These are phyloP conservation scores for Penicillium crustosum DNA, from an alignment of 2,329 filamentous ascomycete species.

Conservation along the genomic window DNA sequence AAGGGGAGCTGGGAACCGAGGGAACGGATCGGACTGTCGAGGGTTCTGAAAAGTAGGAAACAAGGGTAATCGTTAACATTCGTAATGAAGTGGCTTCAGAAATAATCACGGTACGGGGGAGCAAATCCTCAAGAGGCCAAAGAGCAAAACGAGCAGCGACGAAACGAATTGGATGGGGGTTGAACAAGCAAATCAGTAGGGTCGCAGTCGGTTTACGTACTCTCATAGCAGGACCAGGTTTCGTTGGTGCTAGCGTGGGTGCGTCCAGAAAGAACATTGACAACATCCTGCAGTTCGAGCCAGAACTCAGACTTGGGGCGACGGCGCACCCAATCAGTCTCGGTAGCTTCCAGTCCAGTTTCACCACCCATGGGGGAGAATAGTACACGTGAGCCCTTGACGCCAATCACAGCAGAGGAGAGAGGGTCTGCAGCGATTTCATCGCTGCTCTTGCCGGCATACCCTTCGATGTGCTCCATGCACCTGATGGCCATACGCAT, in stretches of 20 bases:
- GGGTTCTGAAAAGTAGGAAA: slow-evolving; percentile 17
- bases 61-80: slow-evolving; percentile 17
- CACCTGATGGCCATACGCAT: slow-evolving; percentile 91
- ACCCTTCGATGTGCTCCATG: slow-evolving; percentile 84
- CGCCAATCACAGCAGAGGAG: slow-evolving; percentile 82
- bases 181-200: slow-evolving; percentile 1
- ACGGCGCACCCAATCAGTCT: slow-evolving; percentile 91
- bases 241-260: slow-evolving; percentile 42
- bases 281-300: slow-evolving; percentile 74
- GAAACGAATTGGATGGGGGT: not conserved
- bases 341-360: slow-evolving; percentile 70
- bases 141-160: not conserved
- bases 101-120: not conserved
- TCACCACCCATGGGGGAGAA: slow-evolving; percentile 70
- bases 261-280: slow-evolving; percentile 80
- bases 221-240: slow-evolving; percentile 33
- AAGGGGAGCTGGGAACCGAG: slow-evolving; percentile 22
- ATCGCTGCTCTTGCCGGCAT: slow-evolving; percentile 63
- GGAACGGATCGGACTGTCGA: slow-evolving; percentile 18
- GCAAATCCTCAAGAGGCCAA: not conserved
- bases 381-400: slow-evolving; percentile 85
- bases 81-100: not conserved
- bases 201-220: slow-evolving; percentile 23
- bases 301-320: slow-evolving; percentile 84
- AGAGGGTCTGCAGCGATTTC: slow-evolving; percentile 72